These are phyloP conservation scores for Alternaria burnsii DNA, from an alignment of 2,329 filamentous ascomycete species.

Conservation along the genomic window DNA sequence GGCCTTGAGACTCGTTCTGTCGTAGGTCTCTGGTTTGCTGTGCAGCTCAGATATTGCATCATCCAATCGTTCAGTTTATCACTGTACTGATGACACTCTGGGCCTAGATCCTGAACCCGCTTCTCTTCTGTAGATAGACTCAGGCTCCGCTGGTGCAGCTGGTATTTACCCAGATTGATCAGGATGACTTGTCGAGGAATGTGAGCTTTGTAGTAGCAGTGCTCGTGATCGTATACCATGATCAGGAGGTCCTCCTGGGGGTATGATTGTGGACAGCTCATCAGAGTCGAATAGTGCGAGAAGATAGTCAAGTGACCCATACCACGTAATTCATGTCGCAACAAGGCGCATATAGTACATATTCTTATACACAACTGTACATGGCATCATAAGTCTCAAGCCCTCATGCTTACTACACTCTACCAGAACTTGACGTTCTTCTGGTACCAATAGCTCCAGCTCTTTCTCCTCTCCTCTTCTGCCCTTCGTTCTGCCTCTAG, in stretches of 20 bases:
- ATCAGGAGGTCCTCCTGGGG: neutral
- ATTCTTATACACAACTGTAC: constrained; percentile 33
- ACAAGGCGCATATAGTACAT: constrained; percentile 11
- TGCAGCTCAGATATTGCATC: constrained; percentile 19
- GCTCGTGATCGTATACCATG: constrained; percentile 1
- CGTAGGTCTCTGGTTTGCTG: constrained; percentile 21
- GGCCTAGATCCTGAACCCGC: constrained; percentile 2
- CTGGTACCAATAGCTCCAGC: constrained; percentile 48
- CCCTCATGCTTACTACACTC: neutral
- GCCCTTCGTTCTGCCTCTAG: constrained; percentile 34
- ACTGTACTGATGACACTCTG: constrained; percentile 31
- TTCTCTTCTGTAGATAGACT: constrained; percentile 25
- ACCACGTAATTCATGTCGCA: neutral
- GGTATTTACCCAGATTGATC: constrained; percentile 26
- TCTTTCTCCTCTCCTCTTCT: constrained; percentile 48
- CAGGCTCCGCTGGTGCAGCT: neutral
- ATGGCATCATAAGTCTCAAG: neutral
- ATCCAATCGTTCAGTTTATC: constrained; percentile 39
- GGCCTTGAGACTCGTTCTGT: constrained; percentile 16
- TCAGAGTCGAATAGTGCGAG: neutral
- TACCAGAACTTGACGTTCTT: constrained; percentile 51
- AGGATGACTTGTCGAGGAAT: constrained; percentile 30
- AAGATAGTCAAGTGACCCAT: neutral
- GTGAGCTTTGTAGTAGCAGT: constrained; percentile 27
- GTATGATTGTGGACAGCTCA: neutral